These are phyloP conservation scores for Panicum virgatum DNA, from an alignment of 202 grass and related monocot species.

Conservation along the genomic window DNA sequence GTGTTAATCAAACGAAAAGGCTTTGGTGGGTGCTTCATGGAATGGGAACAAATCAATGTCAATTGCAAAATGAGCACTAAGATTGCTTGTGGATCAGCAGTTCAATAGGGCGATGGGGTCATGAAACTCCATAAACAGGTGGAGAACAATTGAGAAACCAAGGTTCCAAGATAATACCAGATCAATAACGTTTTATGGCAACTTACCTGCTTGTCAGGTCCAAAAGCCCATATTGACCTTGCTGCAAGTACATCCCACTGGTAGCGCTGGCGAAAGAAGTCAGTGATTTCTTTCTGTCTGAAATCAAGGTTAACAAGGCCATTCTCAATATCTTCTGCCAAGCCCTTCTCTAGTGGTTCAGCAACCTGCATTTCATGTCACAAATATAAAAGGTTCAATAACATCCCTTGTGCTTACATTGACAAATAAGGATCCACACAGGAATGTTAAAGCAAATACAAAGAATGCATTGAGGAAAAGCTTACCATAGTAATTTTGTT, in stretches of 20 bases:
- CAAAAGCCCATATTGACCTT: conserved; percentile 97
- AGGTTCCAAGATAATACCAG: background rate
- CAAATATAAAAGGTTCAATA: conserved; percentile 11
- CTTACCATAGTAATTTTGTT: conserved; percentile 99
- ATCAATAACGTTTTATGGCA: conserved; percentile 7
- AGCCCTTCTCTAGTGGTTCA: conserved; percentile 91
- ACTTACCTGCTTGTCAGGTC: conserved; percentile 89
- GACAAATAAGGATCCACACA: conserved; percentile 20
- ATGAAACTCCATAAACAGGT: conserved; percentile 9
- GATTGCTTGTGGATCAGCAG: conserved; percentile 1
- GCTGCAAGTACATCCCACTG: conserved; percentile 98
- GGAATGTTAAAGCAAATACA: conserved; percentile 10
- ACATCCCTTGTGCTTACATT: conserved; percentile 12
- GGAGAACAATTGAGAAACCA: background rate
- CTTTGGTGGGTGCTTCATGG: background rate
- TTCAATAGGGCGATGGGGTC: background rate
- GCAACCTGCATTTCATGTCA: conserved; percentile 63
- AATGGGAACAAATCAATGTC: background rate
- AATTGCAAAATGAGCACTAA: background rate
- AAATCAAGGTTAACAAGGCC: conserved; percentile 88
- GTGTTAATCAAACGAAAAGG: conserved; percentile 5
- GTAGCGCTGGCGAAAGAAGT: conserved; percentile 96
- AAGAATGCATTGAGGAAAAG: conserved; percentile 6
- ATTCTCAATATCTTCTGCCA: conserved; percentile 98
- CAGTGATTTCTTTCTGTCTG: conserved; percentile 96